These are phyloP conservation scores for Candida lessepsii DNA, from an alignment of 805 yeast species.

Conservation along the genomic window DNA sequence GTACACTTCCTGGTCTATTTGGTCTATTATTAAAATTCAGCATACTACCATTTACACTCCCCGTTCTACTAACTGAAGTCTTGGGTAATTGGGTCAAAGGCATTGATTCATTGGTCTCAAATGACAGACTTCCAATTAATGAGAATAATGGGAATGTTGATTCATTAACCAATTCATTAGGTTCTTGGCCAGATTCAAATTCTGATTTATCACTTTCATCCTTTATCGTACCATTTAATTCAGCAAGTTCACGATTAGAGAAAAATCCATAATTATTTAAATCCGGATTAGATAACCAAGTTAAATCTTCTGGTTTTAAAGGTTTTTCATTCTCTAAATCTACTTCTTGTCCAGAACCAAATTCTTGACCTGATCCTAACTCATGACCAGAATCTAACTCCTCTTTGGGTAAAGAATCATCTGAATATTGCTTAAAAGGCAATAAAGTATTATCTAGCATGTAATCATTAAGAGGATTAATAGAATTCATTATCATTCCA, in stretches of 20 bases:
- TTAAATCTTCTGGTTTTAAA: neutral
- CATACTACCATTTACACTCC: constrained; percentile 3
- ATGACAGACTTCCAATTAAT: constrained; percentile 37
- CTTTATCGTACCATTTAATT: neutral
- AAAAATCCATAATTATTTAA: constrained; percentile 3
- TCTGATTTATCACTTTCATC: constrained; percentile 5
- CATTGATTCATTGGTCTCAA: constrained; percentile 33
- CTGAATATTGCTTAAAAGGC: constrained; percentile 4
- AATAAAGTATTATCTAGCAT: constrained; percentile 2
- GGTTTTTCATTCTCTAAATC: neutral
- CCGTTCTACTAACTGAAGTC: constrained; percentile 3
- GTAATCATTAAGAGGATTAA: constrained; percentile 8
- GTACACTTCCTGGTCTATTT: constrained; percentile 38
- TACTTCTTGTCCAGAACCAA: neutral
- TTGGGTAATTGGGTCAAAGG: constrained; percentile 35
- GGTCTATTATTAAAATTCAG: constrained; percentile 6
- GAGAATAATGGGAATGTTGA: constrained; percentile 40
- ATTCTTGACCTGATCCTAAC: neutral
- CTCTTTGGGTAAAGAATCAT: constrained; percentile 2
- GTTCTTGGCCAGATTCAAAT: constrained; percentile 3
- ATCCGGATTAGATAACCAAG: constrained; percentile 2
- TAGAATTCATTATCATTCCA: constrained; percentile 9
- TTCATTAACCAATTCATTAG: constrained; percentile 5
- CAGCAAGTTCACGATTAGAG: constrained; percentile 3
- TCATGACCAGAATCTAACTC: constrained; percentile 1